These are phyloP conservation scores for Lachnellula arida DNA, from an alignment of 2,329 filamentous ascomycete genomes.

Conservation along the genomic window DNA sequence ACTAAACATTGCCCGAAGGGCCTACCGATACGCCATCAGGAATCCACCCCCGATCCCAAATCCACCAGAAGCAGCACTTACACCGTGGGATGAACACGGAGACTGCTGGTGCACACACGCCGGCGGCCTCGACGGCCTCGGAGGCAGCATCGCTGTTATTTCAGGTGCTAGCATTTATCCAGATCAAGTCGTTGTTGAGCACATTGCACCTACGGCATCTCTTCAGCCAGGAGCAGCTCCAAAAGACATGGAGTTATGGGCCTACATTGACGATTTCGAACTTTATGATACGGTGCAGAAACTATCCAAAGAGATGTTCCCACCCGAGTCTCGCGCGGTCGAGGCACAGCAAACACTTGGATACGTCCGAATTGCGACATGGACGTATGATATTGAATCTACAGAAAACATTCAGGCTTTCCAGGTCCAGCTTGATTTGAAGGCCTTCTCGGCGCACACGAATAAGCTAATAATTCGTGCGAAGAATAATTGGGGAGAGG, in stretches of 20 bases:
- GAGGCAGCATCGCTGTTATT: conserved; percentile 61
- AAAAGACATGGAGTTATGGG: conserved; percentile 66
- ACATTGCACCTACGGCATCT: conserved; percentile 59
- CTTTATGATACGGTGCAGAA: conserved; percentile 34
- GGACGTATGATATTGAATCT: conserved; percentile 46
- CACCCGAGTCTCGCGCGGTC: conserved; percentile 29
- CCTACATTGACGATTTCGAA: conserved; percentile 45
- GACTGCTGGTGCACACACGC: conserved; percentile 80
- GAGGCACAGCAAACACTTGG: conserved; percentile 25
- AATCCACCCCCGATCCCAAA: conserved; percentile 25
- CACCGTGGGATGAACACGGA: conserved; percentile 69
- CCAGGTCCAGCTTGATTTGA: conserved; percentile 46
- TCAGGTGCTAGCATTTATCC: conserved; percentile 57
- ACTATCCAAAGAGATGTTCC: conserved; percentile 33
- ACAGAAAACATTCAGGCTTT: conserved; percentile 45
- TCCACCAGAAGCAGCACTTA: conserved; percentile 53
- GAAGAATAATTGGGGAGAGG: conserved; percentile 53
- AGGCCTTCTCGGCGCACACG: conserved; percentile 42
- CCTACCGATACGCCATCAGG: conserved; percentile 21
- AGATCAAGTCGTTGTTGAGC: conserved; percentile 67
- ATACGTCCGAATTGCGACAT: conserved; percentile 55
- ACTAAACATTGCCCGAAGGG: conserved; percentile 23
- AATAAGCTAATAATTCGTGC: conserved; percentile 51
- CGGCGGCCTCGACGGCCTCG: conserved; percentile 39
- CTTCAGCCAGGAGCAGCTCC: conserved; percentile 60